Conservation (phyloP, 2,329 filamentous ascomycete genomes). For the Penicillium sp. region DNA sequence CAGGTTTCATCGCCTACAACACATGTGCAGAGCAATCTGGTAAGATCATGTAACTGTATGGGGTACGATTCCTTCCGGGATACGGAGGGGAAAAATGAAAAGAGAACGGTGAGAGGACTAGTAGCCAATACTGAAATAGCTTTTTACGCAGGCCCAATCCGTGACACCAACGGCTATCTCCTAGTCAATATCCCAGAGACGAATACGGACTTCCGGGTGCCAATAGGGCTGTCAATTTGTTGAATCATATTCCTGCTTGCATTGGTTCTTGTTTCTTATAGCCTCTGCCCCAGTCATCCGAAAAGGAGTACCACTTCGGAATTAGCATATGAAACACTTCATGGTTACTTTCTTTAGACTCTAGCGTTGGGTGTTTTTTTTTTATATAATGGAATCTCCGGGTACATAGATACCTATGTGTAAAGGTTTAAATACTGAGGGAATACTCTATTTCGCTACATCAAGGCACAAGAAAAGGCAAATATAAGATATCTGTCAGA, state of each 20-base stretch:
- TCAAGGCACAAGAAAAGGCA: no score
- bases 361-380: no score
- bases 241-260: background rate
- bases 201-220: slow-evolving; percentile 22
- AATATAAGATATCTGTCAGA: no score
- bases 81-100: no score
- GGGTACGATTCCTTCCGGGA: slow-evolving; percentile 5
- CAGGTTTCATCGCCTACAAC: slow-evolving; percentile 14
- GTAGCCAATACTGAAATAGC: no score
- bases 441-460: no score
- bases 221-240: slow-evolving; percentile 22
- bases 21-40: slow-evolving; percentile 17
- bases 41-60: slow-evolving; percentile 14
- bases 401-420: no score
- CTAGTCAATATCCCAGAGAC: slow-evolving; percentile 25
- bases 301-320: no score
- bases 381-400: background rate
- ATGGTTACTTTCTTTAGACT: background rate
- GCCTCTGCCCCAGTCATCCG: no score
- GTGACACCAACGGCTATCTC: slow-evolving; percentile 30
- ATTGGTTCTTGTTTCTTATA: background rate
- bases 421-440: no score
- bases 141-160: slow-evolving; percentile 27
- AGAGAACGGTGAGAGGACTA: background rate
- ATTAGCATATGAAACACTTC: background rate